Evolutionary conservation across 2,329 filamentous ascomycete genomes (phyloP), one percentile per base, ranked within the genome.

Genomic region (Paracorniculantispora psalliotae): DNA sequence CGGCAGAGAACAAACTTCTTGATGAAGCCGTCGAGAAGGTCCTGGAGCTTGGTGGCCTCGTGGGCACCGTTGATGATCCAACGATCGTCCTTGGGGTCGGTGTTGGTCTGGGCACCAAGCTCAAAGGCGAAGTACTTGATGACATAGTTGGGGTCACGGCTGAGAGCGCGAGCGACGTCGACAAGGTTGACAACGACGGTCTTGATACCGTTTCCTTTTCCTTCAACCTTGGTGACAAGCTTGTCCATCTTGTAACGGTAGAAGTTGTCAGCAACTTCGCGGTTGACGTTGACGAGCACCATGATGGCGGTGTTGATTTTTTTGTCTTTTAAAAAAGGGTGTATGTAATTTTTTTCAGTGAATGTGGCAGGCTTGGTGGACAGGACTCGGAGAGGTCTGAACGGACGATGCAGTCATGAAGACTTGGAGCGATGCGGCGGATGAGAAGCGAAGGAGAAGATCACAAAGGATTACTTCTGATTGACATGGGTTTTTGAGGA

Each of bases 191-290:
- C 91, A 68, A 99, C 88, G 71, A 99, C 94, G 69, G 68, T 99
- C 83, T 99, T 99, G 86, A 99, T 99, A 73, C 94, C 94, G 81
- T 99, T 99, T 67, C 94, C 94, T 80, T 99, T 99, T 79, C 94
- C 94, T 81, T 99, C 94, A 70, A 99, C 96, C 84, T 99, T 99
- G 76, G 94, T 96, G 83, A 96, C 91, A 74, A 99, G 82, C 69
- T 87, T 89, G 81, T 97, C 94, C 94, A 99, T 99, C 87, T 99
- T 99, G 88, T 99, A 99, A 77, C 94, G 94, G 82, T 99, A 99
- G 87, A 97, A 99, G 79, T 89, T 89, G 81, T 99, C 94, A 82
- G 88, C 89, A 81, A 96, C 89, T 89, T 97, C 93, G 79, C 91
- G 91, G 78, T 92, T 92, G 79, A 97, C 92, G 80, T 99, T 99